Base-by-base conservation (phyloP, 306 rosid genomes). In the Citrullus mucosospermus region DNA sequence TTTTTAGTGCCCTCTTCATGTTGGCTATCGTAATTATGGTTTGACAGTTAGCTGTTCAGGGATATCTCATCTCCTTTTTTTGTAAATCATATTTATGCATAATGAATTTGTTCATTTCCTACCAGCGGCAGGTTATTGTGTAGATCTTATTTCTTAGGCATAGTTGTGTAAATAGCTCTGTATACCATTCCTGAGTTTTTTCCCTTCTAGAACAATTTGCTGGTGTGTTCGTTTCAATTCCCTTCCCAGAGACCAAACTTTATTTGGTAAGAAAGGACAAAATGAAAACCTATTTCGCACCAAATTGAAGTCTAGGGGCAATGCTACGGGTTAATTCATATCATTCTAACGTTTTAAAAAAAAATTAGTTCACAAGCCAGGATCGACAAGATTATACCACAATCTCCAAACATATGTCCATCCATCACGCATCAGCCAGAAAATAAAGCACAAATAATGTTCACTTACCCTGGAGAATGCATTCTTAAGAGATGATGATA, bases 381-480 rank as follows among this genome's bases (percentile, higher is more conserved):
- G 18, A 41, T 41, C 43, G 41, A 41, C 53, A 68, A 18, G 15
- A 68, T 41, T 39, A 59, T 39, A 55, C 36, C 57, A 77, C 14
- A 9, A 58, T 41, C 69, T 60, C 25, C 9, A 22, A 43, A 36
- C 44, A 25, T 2, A 56, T 20, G 11, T 25, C 75, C 63, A 44
- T 50, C 8, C 67, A 63, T 32, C 38, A 39, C 25, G 56, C 69
- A 81, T 61, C 61, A 66, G 67, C 63, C 70, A 84, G 57, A 74
- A 78, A 80, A 46, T 66, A 65, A 76, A 78, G 34, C 34, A 82
- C 30, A 56, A 71, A 62, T 48, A 59, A 78, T 82, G 78, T 22
- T 74, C 58, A 71, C 97, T 91, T 86, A 95, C 99, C 92, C 99
- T 87, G 70, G 92, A 59, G 88, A 92, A 95, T 59, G 86, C 97